Percentiles rank a stretch among this genome's conserved stretches.
phyloP scores from a whole-genome alignment of 129 eudicot species.

The Rutidosis leptorrhynchoides region DNA sequence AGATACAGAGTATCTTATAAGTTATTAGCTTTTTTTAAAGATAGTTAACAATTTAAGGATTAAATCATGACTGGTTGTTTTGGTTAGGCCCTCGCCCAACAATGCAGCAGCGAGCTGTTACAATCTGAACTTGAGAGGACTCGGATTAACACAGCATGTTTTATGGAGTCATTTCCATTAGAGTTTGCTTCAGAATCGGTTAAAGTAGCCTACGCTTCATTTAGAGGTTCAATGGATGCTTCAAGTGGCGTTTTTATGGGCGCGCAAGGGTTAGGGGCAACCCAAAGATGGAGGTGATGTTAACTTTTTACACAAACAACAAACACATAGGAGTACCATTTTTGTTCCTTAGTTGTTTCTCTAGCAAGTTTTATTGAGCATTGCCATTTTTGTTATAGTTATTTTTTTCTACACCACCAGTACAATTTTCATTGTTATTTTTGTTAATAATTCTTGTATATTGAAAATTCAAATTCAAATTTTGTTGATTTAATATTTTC shows the following conservation, averaged over 20 bases:
- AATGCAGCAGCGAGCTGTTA: slow-evolving; percentile 72
- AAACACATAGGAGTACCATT: neutral
- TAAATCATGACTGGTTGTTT: neutral
- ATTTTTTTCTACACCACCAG: neutral
- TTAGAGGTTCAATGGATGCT: slow-evolving; percentile 75
- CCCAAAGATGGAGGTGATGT: slow-evolving; percentile 70
- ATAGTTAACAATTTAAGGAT: neutral
- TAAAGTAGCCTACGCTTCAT: slow-evolving; percentile 82
- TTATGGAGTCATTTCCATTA: slow-evolving; percentile 65
- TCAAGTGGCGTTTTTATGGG: slow-evolving; percentile 55
- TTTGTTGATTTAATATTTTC: neutral
- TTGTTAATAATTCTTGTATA: neutral
- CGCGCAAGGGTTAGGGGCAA: slow-evolving; percentile 44
- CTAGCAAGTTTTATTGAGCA: neutral
- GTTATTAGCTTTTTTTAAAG: neutral
- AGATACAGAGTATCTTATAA: neutral
- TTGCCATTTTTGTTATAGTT: neutral
- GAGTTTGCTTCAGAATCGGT: slow-evolving; percentile 74
- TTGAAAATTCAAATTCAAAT: neutral
- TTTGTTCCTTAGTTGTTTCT: neutral
- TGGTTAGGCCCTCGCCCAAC: slow-evolving; percentile 85
- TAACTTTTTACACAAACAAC: neutral
- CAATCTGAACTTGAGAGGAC: slow-evolving; percentile 91
- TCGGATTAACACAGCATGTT: slow-evolving; percentile 83
- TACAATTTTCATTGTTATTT: too few relatives aligned